Evolutionary conservation across 148 eudicot genomes (phyloP).

Genomic region (Persicaria tinctoria): DNA sequence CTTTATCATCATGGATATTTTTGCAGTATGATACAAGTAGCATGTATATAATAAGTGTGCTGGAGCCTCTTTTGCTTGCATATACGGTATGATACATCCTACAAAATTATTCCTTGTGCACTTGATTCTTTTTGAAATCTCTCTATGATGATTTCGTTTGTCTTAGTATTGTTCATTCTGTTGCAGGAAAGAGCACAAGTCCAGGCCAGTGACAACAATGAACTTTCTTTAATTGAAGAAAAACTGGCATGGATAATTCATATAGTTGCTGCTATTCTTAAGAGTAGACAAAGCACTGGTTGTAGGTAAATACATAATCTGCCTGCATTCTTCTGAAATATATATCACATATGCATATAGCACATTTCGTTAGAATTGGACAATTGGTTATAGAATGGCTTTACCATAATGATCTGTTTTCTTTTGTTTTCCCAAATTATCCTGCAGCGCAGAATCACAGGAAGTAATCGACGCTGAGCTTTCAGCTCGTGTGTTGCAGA

Average conservation of each 20-base stretch:
- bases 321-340: neutral
- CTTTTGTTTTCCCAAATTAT: neutral
- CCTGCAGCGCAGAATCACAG: slow-evolving; percentile 57
- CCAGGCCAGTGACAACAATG: slow-evolving; percentile 40
- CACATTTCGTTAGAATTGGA: neutral
- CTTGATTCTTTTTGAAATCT: neutral
- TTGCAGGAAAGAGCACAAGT: slow-evolving; percentile 54
- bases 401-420: slow-evolving; percentile 1
- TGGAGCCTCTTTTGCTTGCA: slow-evolving; percentile 70
- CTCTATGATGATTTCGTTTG: neutral
- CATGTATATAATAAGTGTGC: slow-evolving; percentile 40
- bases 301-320: slow-evolving; percentile 27
- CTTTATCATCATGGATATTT: neutral
- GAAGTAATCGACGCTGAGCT: slow-evolving; percentile 92
- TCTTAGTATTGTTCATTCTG: neutral
- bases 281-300: slow-evolving; percentile 47
- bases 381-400: neutral
- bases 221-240: slow-evolving; percentile 54
- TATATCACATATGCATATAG: neutral
- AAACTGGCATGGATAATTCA: slow-evolving; percentile 95
- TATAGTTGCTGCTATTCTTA: slow-evolving; percentile 69
- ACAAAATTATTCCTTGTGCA: neutral
- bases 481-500: slow-evolving; percentile 79
- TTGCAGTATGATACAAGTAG: slow-evolving; percentile 77
- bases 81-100: slow-evolving; percentile 49